Percentiles rank a stretch among this genome's conserved stretches.
Conservation (phyloP, 2,329 filamentous ascomycete genomes). For the Trichophaea hybrida region DNA sequence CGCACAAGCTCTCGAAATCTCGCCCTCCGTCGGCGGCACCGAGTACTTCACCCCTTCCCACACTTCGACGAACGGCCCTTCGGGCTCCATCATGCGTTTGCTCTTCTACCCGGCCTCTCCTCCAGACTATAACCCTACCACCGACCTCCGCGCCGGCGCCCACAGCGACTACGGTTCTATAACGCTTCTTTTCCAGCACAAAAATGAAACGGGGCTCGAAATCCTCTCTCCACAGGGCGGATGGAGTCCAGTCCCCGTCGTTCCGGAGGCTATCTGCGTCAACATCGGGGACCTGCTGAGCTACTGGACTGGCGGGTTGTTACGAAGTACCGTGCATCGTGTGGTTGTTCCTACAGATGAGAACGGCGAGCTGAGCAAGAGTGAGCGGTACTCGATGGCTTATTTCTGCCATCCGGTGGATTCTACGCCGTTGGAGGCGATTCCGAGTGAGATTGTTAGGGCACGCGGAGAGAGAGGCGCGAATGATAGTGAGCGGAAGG, state of each 20-base stretch:
- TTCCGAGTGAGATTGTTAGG: conserved; percentile 46
- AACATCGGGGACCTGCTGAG: conserved; percentile 59
- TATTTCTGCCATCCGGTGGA: conserved; percentile 54
- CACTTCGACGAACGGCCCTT: conserved; percentile 36
- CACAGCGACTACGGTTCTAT: conserved; percentile 69
- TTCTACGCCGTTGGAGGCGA: conserved; percentile 39
- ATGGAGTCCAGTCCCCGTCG: conserved; percentile 55
- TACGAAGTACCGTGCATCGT: conserved; percentile 77
- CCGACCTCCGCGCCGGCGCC: conserved; percentile 72
- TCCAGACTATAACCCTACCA: conserved; percentile 35
- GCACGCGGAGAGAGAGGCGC: conserved; percentile 28
- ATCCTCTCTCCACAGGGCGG: conserved; percentile 44
- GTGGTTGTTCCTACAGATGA: conserved; percentile 54
- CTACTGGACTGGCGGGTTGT: conserved; percentile 54
- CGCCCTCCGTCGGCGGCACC: conserved; percentile 30
- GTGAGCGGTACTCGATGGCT: conserved; percentile 48
- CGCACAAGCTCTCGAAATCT: conserved; percentile 46
- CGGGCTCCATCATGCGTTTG: conserved; percentile 50
- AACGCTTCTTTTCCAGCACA: conserved; percentile 67
- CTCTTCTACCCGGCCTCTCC: conserved; percentile 36
- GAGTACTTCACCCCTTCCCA: conserved; percentile 50
- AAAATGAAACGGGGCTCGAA: conserved; percentile 74
- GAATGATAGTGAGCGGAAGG: conserved; percentile 36
- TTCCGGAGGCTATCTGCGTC: conserved; percentile 49
- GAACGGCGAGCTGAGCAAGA: conserved; percentile 32